These are phyloP conservation scores for Beauveria brongniartii DNA, from an alignment of 2,329 filamentous ascomycete genomes.

Conservation along the genomic window DNA sequence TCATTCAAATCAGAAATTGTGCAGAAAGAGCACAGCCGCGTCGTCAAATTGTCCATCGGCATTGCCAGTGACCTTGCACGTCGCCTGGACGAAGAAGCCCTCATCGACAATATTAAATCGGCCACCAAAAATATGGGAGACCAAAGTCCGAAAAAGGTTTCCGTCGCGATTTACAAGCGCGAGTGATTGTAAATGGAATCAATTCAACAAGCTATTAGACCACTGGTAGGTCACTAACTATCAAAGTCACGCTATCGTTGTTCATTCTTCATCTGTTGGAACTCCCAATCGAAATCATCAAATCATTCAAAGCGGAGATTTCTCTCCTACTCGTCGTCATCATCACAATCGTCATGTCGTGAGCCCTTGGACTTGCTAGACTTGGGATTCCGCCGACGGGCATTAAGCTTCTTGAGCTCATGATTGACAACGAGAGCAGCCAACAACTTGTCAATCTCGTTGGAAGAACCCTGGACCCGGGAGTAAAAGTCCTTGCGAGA, in stretches of 20 bases:
- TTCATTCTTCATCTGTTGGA: neutral
- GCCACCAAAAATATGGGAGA: constrained; percentile 26
- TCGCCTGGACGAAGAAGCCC: constrained; percentile 25
- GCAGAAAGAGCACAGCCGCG: constrained; percentile 23
- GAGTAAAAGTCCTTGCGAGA: constrained; percentile 29
- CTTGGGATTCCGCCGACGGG: constrained; percentile 24
- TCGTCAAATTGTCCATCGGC: constrained; percentile 28
- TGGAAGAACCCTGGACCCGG: constrained; percentile 24
- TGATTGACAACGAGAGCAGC: constrained; percentile 29
- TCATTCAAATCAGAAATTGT: constrained; percentile 24
- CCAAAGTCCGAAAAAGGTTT: constrained; percentile 26
- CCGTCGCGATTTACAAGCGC: constrained; percentile 16
- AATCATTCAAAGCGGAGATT: constrained; percentile 1
- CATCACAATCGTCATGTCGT: constrained; percentile 17
- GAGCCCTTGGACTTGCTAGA: constrained; percentile 20
- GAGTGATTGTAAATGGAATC: neutral
- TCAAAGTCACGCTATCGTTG: constrained; percentile 13
- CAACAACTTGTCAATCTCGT: constrained; percentile 26
- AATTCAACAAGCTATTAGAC: constrained; percentile 6
- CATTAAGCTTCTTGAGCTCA: constrained; percentile 32
- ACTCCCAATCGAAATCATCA: constrained; percentile 8
- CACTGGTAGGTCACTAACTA: constrained; percentile 15
- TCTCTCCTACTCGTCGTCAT: constrained; percentile 19
- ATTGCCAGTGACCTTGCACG: constrained; percentile 22
- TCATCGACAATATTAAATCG: constrained; percentile 26